phyloP scores from a whole-genome alignment of 208 protist genomes.

The Trypanosoma melophagium region DNA sequence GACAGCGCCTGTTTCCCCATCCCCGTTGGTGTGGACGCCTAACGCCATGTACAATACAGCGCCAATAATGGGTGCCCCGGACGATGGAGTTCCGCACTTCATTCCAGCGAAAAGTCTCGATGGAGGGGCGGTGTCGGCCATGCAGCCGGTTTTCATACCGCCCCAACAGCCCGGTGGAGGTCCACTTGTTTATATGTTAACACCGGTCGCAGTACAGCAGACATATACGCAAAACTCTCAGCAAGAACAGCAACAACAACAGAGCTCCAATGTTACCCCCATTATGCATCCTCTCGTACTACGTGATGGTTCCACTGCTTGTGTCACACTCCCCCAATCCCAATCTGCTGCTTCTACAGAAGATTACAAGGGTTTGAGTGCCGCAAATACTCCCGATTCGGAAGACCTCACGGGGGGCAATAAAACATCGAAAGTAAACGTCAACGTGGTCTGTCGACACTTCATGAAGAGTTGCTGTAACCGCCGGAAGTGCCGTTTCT shows the following conservation, averaged over 20 bases:
- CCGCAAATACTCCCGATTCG: neutral
- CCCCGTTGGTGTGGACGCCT: neutral
- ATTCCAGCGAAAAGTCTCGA: neutral
- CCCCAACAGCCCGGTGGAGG: neutral
- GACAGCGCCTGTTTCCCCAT: neutral
- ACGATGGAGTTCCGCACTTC: neutral
- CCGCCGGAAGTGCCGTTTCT: conserved; percentile 66
- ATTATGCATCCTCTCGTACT: neutral
- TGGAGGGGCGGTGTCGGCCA: neutral
- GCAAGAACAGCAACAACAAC: neutral
- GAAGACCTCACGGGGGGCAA: neutral
- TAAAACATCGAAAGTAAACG: conserved; percentile 3
- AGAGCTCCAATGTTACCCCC: neutral
- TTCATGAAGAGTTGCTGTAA: conserved; percentile 64
- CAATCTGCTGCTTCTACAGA: no score
- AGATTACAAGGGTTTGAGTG: no score
- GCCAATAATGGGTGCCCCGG: neutral
- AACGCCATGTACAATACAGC: conserved; percentile 2
- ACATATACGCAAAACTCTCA: neutral
- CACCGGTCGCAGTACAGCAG: conserved; percentile 4
- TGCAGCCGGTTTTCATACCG: neutral
- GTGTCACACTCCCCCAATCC: no score
- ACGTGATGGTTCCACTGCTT: neutral
- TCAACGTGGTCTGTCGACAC: conserved; percentile 44
- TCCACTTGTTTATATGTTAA: conserved; percentile 8